These are phyloP conservation scores for Phylloporus sp. DNA, from an alignment of 768 basidiomycete genomes.

Conservation along the genomic window DNA sequence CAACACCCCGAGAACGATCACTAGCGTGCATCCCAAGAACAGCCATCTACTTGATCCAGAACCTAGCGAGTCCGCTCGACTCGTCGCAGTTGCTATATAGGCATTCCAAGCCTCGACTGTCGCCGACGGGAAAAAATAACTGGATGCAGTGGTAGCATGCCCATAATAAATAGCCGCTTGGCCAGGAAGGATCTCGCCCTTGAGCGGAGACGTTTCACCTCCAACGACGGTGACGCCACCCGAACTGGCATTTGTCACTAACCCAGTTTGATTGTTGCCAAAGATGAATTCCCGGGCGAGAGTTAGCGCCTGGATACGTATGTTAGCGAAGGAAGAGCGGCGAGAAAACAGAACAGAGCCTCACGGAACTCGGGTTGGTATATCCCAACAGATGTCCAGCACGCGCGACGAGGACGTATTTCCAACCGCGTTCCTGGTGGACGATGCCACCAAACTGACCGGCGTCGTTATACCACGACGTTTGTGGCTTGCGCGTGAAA, in stretches of 20 bases:
- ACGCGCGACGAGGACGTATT: slow-evolving; percentile 35
- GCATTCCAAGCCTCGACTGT: slow-evolving; percentile 54
- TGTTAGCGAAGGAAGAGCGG: neutral
- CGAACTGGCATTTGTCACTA: slow-evolving; percentile 36
- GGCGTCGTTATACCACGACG: slow-evolving; percentile 57
- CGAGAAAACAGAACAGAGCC: slow-evolving; percentile 12
- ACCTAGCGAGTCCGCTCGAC: neutral
- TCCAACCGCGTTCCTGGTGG: slow-evolving; percentile 65
- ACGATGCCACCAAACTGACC: slow-evolving; percentile 60
- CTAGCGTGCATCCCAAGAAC: neutral
- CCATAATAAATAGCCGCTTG: slow-evolving; percentile 54
- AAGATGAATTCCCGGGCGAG: slow-evolving; percentile 64
- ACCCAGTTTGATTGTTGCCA: slow-evolving; percentile 56
- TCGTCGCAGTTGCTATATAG: slow-evolving; percentile 33
- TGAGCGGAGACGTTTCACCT: slow-evolving; percentile 46
- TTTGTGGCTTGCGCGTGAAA: slow-evolving; percentile 62
- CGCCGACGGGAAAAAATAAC: slow-evolving; percentile 49
- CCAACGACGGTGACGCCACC: slow-evolving; percentile 34
- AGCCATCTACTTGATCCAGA: neutral
- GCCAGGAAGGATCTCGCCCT: slow-evolving; percentile 46
- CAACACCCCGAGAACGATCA: neutral
- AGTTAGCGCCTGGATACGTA: slow-evolving; percentile 43
- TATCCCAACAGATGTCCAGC: slow-evolving; percentile 37
- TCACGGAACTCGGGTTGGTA: slow-evolving; percentile 40
- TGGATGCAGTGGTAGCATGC: slow-evolving; percentile 41